phyloP scores from a whole-genome alignment of 805 yeast species.

The Wickerhamomyces xylosicus region DNA sequence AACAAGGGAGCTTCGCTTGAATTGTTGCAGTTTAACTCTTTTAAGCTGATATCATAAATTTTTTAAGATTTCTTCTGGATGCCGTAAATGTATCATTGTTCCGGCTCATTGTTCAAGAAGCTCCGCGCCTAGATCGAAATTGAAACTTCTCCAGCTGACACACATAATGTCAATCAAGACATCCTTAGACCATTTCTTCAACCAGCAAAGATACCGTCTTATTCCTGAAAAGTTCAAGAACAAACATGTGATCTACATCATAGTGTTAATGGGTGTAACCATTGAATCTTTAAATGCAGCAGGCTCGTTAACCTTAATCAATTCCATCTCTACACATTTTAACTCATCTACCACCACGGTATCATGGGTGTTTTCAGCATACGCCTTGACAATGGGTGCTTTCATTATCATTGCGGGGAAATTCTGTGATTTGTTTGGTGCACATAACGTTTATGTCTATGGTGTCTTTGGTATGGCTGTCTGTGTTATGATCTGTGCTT shows the following conservation, averaged over 20 bases:
- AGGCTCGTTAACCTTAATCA: conserved; percentile 2
- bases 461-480: conserved; percentile 18
- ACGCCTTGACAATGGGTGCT: conserved; percentile 33
- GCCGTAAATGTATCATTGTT: no score
- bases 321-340: conserved; percentile 1
- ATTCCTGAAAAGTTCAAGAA: neutral
- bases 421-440: conserved; percentile 31
- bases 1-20: no score
- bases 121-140: no score
- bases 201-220: neutral
- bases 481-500: conserved; percentile 25
- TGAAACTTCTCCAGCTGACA: no score
- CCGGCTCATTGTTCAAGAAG: no score
- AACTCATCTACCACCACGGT: conserved; percentile 18
- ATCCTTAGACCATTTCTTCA: no score
- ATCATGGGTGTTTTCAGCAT: conserved; percentile 32
- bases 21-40: no score
- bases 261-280: conserved; percentile 1
- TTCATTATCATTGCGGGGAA: conserved; percentile 34
- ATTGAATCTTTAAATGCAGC: conserved; percentile 6
- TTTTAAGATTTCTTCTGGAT: no score
- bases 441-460: conserved; percentile 20
- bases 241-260: neutral
- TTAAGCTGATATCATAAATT: no score
- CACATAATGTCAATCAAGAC: no score